phyloP scores from a whole-genome alignment of 768 basidiomycete species.

The Lactarius sp. region DNA sequence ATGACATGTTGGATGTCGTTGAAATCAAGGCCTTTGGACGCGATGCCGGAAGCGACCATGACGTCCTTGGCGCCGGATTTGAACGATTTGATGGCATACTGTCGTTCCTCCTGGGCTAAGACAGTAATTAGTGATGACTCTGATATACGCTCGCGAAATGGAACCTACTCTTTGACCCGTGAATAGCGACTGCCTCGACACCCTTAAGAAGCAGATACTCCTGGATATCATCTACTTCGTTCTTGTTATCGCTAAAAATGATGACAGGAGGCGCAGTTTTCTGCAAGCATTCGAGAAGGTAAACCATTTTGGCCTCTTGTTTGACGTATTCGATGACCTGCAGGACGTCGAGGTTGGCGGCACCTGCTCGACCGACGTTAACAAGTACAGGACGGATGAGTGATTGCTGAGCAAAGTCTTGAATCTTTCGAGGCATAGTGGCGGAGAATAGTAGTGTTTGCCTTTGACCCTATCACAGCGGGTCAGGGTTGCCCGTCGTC shows the following conservation, averaged over 20 bases:
- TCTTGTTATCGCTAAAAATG: conserved; percentile 98
- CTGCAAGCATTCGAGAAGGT: conserved; percentile 93
- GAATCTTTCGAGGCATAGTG: conserved; percentile 98
- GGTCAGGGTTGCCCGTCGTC: background rate
- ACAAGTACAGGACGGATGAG: conserved; percentile 90
- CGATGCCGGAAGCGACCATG: conserved; percentile 98
- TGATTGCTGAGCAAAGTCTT: conserved; percentile 96
- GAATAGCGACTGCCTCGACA: conserved; percentile 97
- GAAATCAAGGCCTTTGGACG: conserved; percentile 97
- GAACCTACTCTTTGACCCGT: conserved; percentile 88
- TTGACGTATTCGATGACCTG: conserved; percentile 99
- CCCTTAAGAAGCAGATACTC: conserved; percentile 96
- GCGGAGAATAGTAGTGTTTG: conserved; percentile 98
- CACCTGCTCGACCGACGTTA: conserved; percentile 97
- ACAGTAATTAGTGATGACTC: background rate
- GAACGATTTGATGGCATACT: conserved; percentile 98
- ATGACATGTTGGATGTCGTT: conserved; percentile 99
- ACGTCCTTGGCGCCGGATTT: conserved; percentile 97
- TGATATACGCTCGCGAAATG: background rate
- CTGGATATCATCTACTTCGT: conserved; percentile 99
- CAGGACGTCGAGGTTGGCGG: conserved; percentile 93
- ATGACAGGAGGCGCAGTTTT: conserved; percentile 98
- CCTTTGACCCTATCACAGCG: conserved; percentile 69
- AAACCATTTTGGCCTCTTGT: conserved; percentile 99
- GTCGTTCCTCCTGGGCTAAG: conserved; percentile 94